These are phyloP conservation scores for Plasmodium relictum DNA, from an alignment of 169 alveolate genomes.

Conservation along the genomic window DNA sequence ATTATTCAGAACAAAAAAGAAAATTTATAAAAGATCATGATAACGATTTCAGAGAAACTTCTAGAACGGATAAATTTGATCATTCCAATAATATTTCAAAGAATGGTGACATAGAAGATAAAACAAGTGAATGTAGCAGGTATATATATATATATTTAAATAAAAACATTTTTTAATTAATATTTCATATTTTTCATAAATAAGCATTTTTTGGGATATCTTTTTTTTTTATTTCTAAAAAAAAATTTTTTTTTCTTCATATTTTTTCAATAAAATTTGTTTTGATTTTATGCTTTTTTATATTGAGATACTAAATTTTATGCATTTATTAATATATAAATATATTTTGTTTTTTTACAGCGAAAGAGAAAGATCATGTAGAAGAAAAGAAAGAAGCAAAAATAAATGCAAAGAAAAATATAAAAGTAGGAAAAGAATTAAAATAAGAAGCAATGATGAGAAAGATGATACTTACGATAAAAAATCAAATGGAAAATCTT, in stretches of 20 bases:
- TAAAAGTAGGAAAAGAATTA: not conserved
- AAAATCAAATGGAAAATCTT: too few relatives aligned
- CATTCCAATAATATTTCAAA: slow-evolving; percentile 10
- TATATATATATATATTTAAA: slow-evolving; percentile 30
- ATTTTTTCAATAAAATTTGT: not conserved
- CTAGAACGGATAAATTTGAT: slow-evolving; percentile 37
- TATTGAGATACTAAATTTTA: not conserved
- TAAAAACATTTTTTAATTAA: not conserved
- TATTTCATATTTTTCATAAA: not conserved
- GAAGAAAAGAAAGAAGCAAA: not conserved
- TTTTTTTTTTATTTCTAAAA: not conserved
- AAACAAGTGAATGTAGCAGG: slow-evolving; percentile 21
- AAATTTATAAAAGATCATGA: slow-evolving; percentile 37
- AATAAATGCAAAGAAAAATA: slow-evolving; percentile 5
- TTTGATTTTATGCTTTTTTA: not conserved
- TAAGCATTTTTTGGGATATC: not conserved
- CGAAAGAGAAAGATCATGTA: not conserved
- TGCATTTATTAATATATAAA: not conserved
- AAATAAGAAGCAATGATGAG: not conserved
- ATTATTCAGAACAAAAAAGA: slow-evolving; percentile 47
- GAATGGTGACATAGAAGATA: slow-evolving; percentile 41
- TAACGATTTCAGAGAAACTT: slow-evolving; percentile 23
- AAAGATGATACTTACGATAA: not conserved
- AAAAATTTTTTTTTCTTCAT: not conserved
- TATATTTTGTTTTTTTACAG: slow-evolving; percentile 5